Evolutionary conservation across 345 rosid genomes (phyloP).

Genomic region (Eucalyptus grandis): DNA sequence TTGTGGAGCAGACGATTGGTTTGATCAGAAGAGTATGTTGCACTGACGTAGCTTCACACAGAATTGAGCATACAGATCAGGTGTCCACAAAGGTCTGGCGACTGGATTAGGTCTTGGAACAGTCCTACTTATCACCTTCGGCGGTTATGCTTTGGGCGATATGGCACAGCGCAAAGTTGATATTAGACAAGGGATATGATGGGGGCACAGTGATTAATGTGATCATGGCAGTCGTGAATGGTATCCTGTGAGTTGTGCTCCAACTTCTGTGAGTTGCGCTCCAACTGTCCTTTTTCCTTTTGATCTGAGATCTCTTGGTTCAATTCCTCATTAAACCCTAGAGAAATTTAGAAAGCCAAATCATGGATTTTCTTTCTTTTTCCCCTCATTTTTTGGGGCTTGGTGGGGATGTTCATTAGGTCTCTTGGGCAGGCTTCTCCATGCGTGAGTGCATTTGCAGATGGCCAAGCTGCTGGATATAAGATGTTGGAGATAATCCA

Average conservation of each 20-base stretch:
- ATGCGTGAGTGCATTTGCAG: background rate
- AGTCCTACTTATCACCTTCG: conserved; percentile 18
- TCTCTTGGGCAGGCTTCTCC: conserved; percentile 28
- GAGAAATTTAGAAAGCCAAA: background rate
- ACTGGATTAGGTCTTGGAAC: conserved; percentile 53
- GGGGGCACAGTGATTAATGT: conserved; percentile 65
- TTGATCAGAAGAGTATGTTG: conserved; percentile 64
- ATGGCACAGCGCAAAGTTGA: conserved; percentile 42
- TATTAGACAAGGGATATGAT: conserved; percentile 18
- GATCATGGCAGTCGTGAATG: conserved; percentile 51
- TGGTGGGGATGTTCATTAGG: background rate
- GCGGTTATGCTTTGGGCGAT: conserved; percentile 51
- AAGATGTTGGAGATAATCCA: conserved; percentile 23
- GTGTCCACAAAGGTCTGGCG: conserved; percentile 38
- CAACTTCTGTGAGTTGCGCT: conserved; percentile 15
- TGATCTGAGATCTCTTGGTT: background rate
- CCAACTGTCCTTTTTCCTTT: background rate
- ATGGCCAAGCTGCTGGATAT: conserved; percentile 18
- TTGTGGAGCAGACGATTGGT: conserved; percentile 68
- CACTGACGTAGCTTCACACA: too few species aligned
- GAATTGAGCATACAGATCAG: conserved; percentile 23
- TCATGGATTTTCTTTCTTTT: background rate
- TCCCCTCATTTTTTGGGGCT: background rate
- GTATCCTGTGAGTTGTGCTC: conserved; percentile 31
- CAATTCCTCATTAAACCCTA: background rate